Percentiles rank a stretch among this genome's conserved stretches.
phyloP scores from a whole-genome alignment of 1,139 yeast species.

The Debaryomycetaceae sp. region DNA sequence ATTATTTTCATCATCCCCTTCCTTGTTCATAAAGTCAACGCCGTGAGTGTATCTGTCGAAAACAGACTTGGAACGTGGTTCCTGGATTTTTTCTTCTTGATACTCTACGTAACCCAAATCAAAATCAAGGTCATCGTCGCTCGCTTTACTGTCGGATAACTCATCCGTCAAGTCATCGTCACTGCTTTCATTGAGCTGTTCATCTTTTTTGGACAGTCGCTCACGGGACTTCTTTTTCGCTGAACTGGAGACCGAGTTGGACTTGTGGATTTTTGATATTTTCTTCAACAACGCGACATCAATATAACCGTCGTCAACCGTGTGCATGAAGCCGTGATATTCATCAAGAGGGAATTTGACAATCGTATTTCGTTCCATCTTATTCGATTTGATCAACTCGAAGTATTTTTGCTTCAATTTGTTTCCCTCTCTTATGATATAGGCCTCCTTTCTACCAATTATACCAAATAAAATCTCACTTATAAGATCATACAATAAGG shows the following conservation, averaged over 20 bases:
- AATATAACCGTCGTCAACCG: conserved; percentile 60
- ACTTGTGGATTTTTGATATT: conserved; percentile 28
- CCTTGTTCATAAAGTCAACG: conserved; percentile 1
- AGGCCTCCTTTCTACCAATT: conserved; percentile 60
- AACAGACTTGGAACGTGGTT: conserved; percentile 36
- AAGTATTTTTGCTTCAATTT: conserved; percentile 29
- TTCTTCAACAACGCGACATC: conserved; percentile 54
- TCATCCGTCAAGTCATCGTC: conserved; percentile 17
- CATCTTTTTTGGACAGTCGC: conserved; percentile 3
- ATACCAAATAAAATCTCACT: conserved; percentile 67
- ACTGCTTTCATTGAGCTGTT: conserved; percentile 7
- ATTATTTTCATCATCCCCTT: conserved; percentile 6
- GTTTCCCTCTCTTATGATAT: conserved; percentile 41
- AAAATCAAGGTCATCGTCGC: conserved; percentile 24
- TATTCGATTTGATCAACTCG: conserved; percentile 20
- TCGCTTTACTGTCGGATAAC: conserved; percentile 16
- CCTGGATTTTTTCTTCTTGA: conserved; percentile 19
- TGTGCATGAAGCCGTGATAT: conserved; percentile 43
- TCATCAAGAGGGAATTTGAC: conserved; percentile 42
- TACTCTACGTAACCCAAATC: conserved; percentile 29
- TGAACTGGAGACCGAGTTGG: conserved; percentile 11
- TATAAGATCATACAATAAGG: conserved; percentile 63
- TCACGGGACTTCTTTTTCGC: conserved; percentile 1
- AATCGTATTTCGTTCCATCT: conserved; percentile 19
- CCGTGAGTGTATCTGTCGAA: conserved; percentile 26